Base-by-base conservation (phyloP, 768 basidiomycete genomes). In the Mycena rebaudengoi region DNA sequence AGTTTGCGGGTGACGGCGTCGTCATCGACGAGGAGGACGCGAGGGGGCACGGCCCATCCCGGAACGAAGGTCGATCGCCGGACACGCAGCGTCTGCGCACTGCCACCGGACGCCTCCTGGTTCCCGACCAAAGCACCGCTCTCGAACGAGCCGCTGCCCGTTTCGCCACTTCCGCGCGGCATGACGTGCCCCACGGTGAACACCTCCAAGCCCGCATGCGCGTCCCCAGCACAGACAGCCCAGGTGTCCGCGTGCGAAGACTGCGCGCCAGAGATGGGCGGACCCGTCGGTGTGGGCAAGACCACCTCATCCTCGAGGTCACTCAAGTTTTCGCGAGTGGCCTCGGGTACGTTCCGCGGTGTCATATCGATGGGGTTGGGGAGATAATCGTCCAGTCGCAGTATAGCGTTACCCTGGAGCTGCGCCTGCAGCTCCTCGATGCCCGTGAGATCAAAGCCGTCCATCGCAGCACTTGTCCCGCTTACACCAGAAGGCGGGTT, bases 1-100 rank as follows among this genome's bases (percentile, higher is more conserved):
- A 99, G 78, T 73, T 89, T 90, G 55, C 96, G 79, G 74, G 89
- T 95, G n/a, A 99, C 94, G 7, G 90, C 90, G 71, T 99, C 97
- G 76, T 99, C 96, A 74, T 99, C 96, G 12, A 99, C 97, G 4
- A 99, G 84, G 43, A 98, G 76, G 53, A 99, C 96, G 0, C 92
- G 81, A 3, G 97, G 97, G 0, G 94, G 91, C 0, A 95, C 91
- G 0, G 92, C 90, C 94, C 94, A 96, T 0, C 90, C 91, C 0
- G 94, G 94, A 0, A 95, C 91, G 69, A 90, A 93, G 49, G 91
- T 89, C 61, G 90, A 88, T 33, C 92, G 76, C 10, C 93, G 81
- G 25, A 92, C 89, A 4, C 90, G 84, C 29, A 92, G 70, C 69
- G 84, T 90, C 71, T 79, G 82, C 41, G 65, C n/a, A n/a, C n/a